phyloP scores from a whole-genome alignment of 1,284 basidiomycete species.

The Thecaphora thlaspeos region DNA sequence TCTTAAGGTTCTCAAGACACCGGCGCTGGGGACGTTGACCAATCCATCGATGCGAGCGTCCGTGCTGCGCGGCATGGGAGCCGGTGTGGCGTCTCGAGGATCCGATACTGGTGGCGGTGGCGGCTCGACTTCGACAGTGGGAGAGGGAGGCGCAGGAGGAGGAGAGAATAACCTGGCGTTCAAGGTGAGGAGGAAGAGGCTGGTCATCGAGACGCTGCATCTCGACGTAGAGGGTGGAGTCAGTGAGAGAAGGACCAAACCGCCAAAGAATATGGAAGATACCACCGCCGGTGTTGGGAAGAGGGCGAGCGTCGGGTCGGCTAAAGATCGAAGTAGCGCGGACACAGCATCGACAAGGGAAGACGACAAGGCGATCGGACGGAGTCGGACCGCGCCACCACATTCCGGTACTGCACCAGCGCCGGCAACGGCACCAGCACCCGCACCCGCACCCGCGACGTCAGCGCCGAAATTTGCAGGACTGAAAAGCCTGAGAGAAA shows the following conservation, averaged over 20 bases:
- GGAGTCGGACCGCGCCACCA: too few relatives aligned
- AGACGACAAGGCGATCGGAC: too few relatives aligned
- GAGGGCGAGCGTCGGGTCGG: too few relatives aligned
- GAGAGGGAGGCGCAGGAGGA: constrained; percentile 63
- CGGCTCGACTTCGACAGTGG: too few relatives aligned
- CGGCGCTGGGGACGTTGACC: constrained; percentile 39
- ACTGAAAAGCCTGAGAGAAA: neutral
- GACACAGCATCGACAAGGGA: neutral
- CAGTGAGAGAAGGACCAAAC: constrained; percentile 66
- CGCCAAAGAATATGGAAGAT: constrained; percentile 14
- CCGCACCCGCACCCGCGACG: neutral
- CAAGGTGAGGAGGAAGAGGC: constrained; percentile 80
- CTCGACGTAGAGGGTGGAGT: constrained; percentile 89
- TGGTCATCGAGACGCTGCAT: constrained; percentile 88
- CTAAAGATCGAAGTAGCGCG: too few relatives aligned
- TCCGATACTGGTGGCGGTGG: constrained; percentile 18
- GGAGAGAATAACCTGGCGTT: constrained; percentile 89
- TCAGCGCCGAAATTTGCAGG: constrained; percentile 14
- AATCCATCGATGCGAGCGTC: constrained; percentile 40
- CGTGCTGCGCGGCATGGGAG: constrained; percentile 48
- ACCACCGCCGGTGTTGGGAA: too few relatives aligned
- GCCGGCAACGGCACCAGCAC: neutral
- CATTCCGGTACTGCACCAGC: neutral
- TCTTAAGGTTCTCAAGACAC: constrained; percentile 42
- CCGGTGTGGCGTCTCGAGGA: constrained; percentile 13